phyloP scores from a whole-genome alignment of 495 filamentous ascomycete species.

The Penicillium dipodomyicola region DNA sequence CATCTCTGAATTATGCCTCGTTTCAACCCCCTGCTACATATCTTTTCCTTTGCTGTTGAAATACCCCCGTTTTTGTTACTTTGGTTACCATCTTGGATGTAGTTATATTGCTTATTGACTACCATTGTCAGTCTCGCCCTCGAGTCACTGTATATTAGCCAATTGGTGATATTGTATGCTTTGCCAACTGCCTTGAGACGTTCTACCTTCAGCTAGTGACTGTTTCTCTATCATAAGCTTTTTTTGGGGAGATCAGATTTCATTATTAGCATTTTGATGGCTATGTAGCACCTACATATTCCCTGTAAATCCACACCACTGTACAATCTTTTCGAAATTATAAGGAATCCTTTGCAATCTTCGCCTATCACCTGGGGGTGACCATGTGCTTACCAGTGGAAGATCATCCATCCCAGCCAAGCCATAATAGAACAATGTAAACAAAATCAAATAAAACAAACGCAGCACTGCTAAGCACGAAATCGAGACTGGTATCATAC shows the following conservation, averaged over 20 bases:
- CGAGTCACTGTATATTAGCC: conserved; percentile 42
- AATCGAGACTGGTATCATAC: conserved; percentile 19
- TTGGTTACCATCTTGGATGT: conserved; percentile 23
- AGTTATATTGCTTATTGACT: conserved; percentile 20
- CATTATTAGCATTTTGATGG: background rate
- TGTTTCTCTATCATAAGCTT: background rate
- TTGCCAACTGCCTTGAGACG: background rate
- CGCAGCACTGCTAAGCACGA: conserved; percentile 15
- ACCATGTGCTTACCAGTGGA: background rate
- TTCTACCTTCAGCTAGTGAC: background rate
- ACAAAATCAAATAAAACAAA: conserved; percentile 13
- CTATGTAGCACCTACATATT: background rate
- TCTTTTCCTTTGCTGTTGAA: conserved; percentile 13
- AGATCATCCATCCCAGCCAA: background rate
- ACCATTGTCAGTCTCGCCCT: conserved; percentile 24
- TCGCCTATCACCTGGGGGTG: background rate
- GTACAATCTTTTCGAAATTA: background rate
- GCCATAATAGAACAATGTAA: conserved; percentile 6
- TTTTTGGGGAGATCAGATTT: background rate
- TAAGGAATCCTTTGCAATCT: background rate
- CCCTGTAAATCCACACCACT: background rate
- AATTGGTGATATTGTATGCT: conserved; percentile 12
- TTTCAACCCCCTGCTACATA: conserved; percentile 1
- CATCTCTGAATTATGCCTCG: conserved; percentile 5
- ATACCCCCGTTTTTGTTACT: conserved; percentile 25